A percentile compares a stretch with the other conserved stretches of the same genome.
Conservation (phyloP, 1,284 basidiomycete species). For the Bjerkandera adusta region DNA sequence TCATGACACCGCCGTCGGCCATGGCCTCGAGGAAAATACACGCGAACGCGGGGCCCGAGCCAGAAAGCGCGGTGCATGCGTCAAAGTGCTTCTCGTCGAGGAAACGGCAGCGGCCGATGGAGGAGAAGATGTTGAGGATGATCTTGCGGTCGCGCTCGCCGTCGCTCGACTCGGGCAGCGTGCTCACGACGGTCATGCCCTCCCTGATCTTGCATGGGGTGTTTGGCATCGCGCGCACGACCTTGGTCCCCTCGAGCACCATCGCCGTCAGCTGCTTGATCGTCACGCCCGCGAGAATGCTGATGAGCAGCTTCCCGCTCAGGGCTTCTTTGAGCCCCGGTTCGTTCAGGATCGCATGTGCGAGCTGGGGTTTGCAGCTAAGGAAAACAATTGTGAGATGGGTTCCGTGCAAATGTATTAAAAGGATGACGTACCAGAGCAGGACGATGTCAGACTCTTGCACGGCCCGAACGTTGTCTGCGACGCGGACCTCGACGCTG, state of each 20-base stretch:
- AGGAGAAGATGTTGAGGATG: constrained; percentile 91
- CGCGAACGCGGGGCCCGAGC: constrained; percentile 96
- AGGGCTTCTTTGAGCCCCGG: constrained; percentile 86
- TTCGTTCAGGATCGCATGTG: constrained; percentile 72
- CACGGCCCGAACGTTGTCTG: constrained; percentile 75
- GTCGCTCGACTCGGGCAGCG: constrained; percentile 51
- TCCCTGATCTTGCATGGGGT: constrained; percentile 98
- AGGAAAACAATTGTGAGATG: neutral
- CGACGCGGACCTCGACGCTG: constrained; percentile 68
- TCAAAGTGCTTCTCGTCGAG: constrained; percentile 98
- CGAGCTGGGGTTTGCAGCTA: constrained; percentile 95
- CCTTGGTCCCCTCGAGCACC: constrained; percentile 77
- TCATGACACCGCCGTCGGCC: constrained; percentile 99
- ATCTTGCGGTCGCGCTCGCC: constrained; percentile 68
- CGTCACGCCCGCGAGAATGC: constrained; percentile 94
- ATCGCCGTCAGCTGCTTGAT: constrained; percentile 78
- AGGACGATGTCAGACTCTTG: constrained; percentile 82
- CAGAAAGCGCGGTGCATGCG: constrained; percentile 95
- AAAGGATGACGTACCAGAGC: constrained; percentile 62
- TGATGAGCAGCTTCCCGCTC: constrained; percentile 89
- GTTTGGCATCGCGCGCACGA: constrained; percentile 98
- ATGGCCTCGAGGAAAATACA: constrained; percentile 98
- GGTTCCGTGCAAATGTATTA: too few relatives aligned
- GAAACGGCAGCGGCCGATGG: constrained; percentile 91
- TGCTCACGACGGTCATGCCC: constrained; percentile 93